phyloP scores from a whole-genome alignment of 257 asterid species.

The Sherardia arvensis region DNA sequence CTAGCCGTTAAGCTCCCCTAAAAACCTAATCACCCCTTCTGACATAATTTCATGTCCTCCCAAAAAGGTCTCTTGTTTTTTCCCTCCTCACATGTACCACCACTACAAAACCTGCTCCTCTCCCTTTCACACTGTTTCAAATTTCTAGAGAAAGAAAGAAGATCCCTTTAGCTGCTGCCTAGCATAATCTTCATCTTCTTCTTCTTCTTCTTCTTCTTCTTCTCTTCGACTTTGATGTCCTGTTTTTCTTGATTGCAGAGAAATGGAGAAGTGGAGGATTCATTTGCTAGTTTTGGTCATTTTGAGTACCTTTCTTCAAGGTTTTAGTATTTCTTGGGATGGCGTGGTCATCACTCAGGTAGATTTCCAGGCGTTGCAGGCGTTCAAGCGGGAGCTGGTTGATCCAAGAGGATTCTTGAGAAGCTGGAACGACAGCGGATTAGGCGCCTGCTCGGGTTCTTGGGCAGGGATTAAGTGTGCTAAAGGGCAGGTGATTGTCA shows the following conservation, averaged over 20 bases:
- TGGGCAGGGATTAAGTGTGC: constrained; percentile 96
- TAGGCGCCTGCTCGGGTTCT: constrained; percentile 84
- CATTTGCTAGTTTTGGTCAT: constrained; percentile 23
- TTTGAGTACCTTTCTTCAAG: constrained; percentile 17
- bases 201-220: background rate
- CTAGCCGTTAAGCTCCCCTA: constrained; percentile 64
- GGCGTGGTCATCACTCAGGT: constrained; percentile 70
- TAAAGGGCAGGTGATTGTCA: constrained; percentile 80
- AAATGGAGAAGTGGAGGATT: constrained; percentile 28
- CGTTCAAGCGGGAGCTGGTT: constrained; percentile 59
- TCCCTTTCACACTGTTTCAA: background rate
- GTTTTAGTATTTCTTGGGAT: constrained; percentile 56
- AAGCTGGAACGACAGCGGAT: constrained; percentile 86
- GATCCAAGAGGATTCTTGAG: constrained; percentile 76
- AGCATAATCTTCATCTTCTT: background rate
- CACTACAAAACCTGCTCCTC: constrained; percentile 8
- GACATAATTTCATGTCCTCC: constrained; percentile 34
- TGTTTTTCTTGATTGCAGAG: background rate
- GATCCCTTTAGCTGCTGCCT: background rate
- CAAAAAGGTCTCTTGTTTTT: constrained; percentile 13
- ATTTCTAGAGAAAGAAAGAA: background rate
- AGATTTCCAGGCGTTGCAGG: constrained; percentile 72
- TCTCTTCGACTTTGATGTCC: background rate
- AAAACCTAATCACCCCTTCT: constrained; percentile 17
- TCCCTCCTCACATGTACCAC: constrained; percentile 35